phyloP scores from a whole-genome alignment of 768 basidiomycete species.

The Mycena crocata region DNA sequence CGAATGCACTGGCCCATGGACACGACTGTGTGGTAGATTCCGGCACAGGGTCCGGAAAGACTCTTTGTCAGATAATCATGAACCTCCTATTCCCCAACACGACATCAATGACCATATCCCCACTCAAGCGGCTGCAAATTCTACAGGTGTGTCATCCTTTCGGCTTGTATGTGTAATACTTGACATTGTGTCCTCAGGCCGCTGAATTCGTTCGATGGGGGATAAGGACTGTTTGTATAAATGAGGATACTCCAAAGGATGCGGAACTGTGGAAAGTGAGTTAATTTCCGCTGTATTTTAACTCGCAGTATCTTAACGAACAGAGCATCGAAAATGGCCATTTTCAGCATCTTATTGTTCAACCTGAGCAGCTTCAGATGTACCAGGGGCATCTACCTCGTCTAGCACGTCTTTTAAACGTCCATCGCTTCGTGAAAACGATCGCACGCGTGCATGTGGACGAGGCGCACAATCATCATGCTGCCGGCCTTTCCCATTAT shows the following conservation, averaged over 20 bases:
- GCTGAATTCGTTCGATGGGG: slow-evolving; percentile 18
- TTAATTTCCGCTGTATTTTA: not conserved
- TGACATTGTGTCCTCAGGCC: not conserved
- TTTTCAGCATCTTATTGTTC: slow-evolving; percentile 28
- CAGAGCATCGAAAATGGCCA: slow-evolving; percentile 19
- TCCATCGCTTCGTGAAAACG: slow-evolving; percentile 10
- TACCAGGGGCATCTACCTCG: slow-evolving; percentile 29
- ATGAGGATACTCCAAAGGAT: slow-evolving; percentile 36
- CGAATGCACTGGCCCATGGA: slow-evolving; percentile 31
- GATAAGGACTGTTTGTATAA: slow-evolving; percentile 36
- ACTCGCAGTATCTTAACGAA: not conserved
- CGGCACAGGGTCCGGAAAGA: too few species aligned
- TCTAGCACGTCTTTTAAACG: slow-evolving; percentile 24
- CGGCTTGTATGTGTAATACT: not conserved
- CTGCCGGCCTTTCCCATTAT: slow-evolving; percentile 35
- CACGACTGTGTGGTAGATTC: slow-evolving; percentile 35
- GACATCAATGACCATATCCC: slow-evolving; percentile 19
- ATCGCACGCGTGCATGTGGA: slow-evolving; percentile 34
- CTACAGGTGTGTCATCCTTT: slow-evolving; percentile 18
- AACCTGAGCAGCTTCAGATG: slow-evolving; percentile 31
- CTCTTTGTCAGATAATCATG: slow-evolving; percentile 39
- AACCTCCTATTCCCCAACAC: slow-evolving; percentile 32
- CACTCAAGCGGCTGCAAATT: slow-evolving; percentile 25
- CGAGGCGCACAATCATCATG: slow-evolving; percentile 39
- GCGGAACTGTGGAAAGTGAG: slow-evolving; percentile 30